Evolutionary conservation across 1,284 basidiomycete species (phyloP).

Genomic region (Schizophyllum commune): DNA sequence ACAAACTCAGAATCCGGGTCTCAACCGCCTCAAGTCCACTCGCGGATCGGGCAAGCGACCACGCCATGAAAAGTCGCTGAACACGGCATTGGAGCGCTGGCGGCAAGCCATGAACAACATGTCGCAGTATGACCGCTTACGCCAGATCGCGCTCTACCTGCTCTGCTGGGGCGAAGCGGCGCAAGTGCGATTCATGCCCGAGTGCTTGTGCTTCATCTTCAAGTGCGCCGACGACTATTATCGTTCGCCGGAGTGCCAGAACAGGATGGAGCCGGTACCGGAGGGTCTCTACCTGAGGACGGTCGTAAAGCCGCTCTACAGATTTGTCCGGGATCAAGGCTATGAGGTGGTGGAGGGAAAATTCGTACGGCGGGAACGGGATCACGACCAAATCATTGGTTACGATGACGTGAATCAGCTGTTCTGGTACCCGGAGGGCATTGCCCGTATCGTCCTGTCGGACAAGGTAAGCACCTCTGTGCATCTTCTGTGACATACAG

Average conservation of each 20-base stretch:
- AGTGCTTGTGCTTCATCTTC: slow-evolving; percentile 50
- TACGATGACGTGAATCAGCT: slow-evolving; percentile 99
- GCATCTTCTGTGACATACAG: neutral
- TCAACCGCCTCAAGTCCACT: slow-evolving; percentile 41
- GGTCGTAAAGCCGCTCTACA: slow-evolving; percentile 94
- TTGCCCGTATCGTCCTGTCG: slow-evolving; percentile 81
- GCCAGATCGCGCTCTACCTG: slow-evolving; percentile 94
- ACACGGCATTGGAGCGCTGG: slow-evolving; percentile 89
- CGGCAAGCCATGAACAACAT: slow-evolving; percentile 98
- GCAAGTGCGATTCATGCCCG: slow-evolving; percentile 96
- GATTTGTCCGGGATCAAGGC: slow-evolving; percentile 95
- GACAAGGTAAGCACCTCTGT: slow-evolving; percentile 61
- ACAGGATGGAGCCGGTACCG: slow-evolving; percentile 85
- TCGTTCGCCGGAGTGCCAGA: slow-evolving; percentile 97
- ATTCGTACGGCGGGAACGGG: slow-evolving; percentile 88
- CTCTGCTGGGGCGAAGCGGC: slow-evolving; percentile 99
- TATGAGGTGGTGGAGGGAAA: slow-evolving; percentile 97
- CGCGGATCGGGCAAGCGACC: slow-evolving; percentile 32
- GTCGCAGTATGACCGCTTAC: slow-evolving; percentile 95
- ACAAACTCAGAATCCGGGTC: slow-evolving; percentile 84
- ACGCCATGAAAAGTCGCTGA: slow-evolving; percentile 73
- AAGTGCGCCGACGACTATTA: slow-evolving; percentile 99
- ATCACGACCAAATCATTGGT: slow-evolving; percentile 94
- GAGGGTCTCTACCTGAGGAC: slow-evolving; percentile 91
- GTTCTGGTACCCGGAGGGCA: slow-evolving; percentile 99